Evolutionary conservation across 176 grass and related monocot species (phyloP), one percentile per base, ranked within the genome.

Genomic region (Oryza australiensis): DNA sequence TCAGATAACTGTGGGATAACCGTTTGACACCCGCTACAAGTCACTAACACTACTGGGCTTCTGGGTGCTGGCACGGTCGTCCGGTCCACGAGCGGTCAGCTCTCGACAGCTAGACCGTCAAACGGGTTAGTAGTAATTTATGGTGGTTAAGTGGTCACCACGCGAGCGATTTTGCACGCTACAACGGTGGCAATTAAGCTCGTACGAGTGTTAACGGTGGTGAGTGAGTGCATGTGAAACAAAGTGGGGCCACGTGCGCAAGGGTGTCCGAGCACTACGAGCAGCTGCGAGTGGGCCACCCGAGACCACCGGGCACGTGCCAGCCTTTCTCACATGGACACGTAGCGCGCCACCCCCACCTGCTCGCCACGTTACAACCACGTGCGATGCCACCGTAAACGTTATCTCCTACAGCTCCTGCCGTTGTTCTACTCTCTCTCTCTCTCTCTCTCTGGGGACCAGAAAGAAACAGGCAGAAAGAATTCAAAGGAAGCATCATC

Each of bases 361-460:
- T 28, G 71, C 71, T 23, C 48, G 1, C 64, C 87, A 85, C 82
- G 87, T 89, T 85, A 42, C 87, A 28, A 40, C 64, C 82, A 85
- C 87, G 87, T 89, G 87, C 82, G 22, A 18, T 15, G 70, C 67
- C 72, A 7, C 75, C 55, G 30, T 18, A 78, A 46, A 34, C 68
- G 14, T n/a, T 33, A 53, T 51, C 65, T 13, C 24, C 55, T 55
- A 20, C 20, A 22, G 51, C 55, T 60, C 55, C 55, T n/a, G 49
- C 49, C 49, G 22, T 22, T 55, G 18, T 22, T 7, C 41, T 55
- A 7, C 5, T 4, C 53, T 59, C 53, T 23, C 20, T n/a, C 51
- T n/a, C 51, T 57, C 51, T n/a, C 53, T 59, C 49, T 23, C 55
- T 60, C 18, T 2, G 55, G 55, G 55, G 55, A 60, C 55, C 51